Evolutionary conservation across 345 rosid genomes (phyloP).

Genomic region (Streptanthus diversifolius): DNA sequence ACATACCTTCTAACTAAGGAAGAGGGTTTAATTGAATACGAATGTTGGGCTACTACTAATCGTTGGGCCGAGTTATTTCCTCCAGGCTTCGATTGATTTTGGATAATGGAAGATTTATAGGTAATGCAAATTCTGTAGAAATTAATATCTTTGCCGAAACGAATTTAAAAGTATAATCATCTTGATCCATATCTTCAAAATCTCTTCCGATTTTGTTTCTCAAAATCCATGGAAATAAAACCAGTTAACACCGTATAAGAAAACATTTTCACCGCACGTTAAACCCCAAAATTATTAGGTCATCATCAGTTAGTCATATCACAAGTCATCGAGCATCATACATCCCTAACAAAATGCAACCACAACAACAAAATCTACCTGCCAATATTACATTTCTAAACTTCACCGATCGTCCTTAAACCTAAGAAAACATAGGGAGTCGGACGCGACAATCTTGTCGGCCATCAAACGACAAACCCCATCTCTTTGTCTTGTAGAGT

Average conservation of each 20-base stretch:
- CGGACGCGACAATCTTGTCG: constrained; percentile 24
- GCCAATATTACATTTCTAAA: neutral
- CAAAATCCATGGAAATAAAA: neutral
- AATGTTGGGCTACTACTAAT: neutral
- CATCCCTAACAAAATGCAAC: neutral
- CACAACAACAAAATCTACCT: neutral
- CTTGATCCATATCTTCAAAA: neutral
- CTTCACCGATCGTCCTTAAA: neutral
- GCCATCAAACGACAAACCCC: constrained; percentile 15
- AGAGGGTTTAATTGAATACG: neutral
- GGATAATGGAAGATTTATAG: neutral
- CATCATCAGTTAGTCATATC: neutral
- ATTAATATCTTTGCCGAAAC: neutral
- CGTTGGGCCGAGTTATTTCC: neutral
- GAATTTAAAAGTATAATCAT: neutral
- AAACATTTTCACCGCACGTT: no score
- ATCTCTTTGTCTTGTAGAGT: neutral
- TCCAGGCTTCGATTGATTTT: neutral
- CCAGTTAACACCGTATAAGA: neutral
- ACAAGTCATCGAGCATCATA: neutral
- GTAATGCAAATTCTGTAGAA: neutral
- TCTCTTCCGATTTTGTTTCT: neutral
- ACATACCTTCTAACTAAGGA: neutral
- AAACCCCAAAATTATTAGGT: neutral
- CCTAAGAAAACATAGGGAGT: constrained; percentile 15